A percentile compares a stretch with the other conserved stretches of the same genome.
Evolutionary conservation across 108 stramenopile genomes (phyloP).

Genomic region (Nannochloropsis salina): DNA sequence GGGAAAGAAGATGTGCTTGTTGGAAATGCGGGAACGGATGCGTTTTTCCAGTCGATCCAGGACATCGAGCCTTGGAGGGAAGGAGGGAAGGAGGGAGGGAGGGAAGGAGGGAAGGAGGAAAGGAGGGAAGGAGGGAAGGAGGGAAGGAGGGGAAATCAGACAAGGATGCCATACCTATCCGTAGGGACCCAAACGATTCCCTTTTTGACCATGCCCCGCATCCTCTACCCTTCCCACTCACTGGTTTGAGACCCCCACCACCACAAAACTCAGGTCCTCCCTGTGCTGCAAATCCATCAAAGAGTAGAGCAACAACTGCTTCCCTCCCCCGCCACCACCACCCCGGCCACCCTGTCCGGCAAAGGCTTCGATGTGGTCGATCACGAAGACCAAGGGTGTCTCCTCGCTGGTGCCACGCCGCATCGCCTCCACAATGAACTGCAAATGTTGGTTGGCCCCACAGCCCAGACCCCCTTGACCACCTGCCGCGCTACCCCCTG

Average conservation of each 20-base stretch:
- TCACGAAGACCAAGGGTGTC: neutral
- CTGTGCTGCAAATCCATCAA: neutral
- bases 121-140: neutral
- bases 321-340: neutral
- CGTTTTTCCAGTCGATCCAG: conserved; percentile 2
- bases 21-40: neutral
- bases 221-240: neutral
- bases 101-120: neutral
- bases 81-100: neutral
- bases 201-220: neutral
- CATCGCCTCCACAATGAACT: neutral
- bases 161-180: neutral
- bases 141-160: neutral
- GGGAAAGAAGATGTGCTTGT: conserved; percentile 18
- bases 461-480: neutral
- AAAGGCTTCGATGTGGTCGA: neutral
- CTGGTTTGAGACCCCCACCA: neutral
- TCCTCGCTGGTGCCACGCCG: neutral
- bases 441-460: neutral
- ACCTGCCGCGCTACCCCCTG: neutral
- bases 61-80: neutral
- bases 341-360: neutral
- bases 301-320: neutral
- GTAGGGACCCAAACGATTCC: neutral
- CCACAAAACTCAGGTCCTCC: neutral